These are phyloP conservation scores for Cucumis melo DNA, from an alignment of 306 rosid genomes.

Conservation along the genomic window DNA sequence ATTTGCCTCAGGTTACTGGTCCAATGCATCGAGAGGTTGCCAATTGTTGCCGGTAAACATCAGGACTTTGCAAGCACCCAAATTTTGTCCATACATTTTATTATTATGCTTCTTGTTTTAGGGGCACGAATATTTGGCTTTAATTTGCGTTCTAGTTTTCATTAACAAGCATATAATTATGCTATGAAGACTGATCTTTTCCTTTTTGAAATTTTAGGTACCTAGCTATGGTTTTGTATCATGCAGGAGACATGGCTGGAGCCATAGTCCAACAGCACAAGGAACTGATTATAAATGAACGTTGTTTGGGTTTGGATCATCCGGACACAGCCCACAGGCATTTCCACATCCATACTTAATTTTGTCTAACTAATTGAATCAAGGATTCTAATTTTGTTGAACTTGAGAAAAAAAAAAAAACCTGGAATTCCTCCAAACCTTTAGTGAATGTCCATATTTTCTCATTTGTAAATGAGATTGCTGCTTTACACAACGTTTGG, in stretches of 20 bases:
- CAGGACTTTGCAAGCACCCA: neutral
- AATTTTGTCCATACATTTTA: slow-evolving; percentile 13
- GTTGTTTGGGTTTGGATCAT: slow-evolving; percentile 93
- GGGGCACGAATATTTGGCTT: neutral
- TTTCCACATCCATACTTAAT: slow-evolving; percentile 10
- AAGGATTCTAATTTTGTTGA: neutral
- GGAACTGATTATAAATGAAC: slow-evolving; percentile 91
- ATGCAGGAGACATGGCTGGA: slow-evolving; percentile 98
- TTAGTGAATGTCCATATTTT: neutral
- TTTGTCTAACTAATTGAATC: neutral
- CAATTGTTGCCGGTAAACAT: slow-evolving; percentile 77
- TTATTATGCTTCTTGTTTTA: neutral
- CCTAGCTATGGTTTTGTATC: slow-evolving; percentile 98
- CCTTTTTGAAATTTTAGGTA: slow-evolving; percentile 49
- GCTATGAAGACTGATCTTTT: neutral
- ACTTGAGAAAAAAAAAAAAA: neutral
- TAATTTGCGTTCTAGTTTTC: neutral
- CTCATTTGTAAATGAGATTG: neutral
- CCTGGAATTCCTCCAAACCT: neutral
- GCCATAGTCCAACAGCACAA: slow-evolving; percentile 97
- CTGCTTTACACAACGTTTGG: neutral
- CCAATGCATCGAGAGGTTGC: slow-evolving; percentile 99
- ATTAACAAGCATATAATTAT: neutral
- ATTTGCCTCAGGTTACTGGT: slow-evolving; percentile 71
- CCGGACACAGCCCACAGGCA: slow-evolving; percentile 99